These are phyloP conservation scores for Schizophyllum commune DNA, from an alignment of 1,284 basidiomycete species.

Conservation along the genomic window DNA sequence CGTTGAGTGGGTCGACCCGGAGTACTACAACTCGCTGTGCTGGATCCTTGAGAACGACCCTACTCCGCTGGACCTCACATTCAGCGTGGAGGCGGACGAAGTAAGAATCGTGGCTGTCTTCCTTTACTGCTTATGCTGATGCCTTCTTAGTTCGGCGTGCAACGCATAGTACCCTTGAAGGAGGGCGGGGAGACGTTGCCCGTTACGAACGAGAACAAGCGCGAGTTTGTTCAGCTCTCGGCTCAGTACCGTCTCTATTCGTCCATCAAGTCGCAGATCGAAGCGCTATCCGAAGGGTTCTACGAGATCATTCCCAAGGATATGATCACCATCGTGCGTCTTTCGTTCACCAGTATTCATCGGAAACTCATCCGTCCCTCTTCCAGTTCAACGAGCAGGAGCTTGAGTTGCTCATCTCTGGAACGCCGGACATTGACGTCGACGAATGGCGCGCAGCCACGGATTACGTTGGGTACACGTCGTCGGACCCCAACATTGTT, in stretches of 20 bases:
- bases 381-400: slow-evolving; percentile 93
- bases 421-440: slow-evolving; percentile 97
- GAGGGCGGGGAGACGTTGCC: slow-evolving; percentile 73
- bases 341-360: not conserved
- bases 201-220: slow-evolving; percentile 94
- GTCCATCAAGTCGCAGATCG: slow-evolving; percentile 95
- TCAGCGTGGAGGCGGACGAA: slow-evolving; percentile 89
- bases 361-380: slow-evolving; percentile 6
- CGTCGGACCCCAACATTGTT: slow-evolving; percentile 89
- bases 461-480: slow-evolving; percentile 81
- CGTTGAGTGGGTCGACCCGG: slow-evolving; percentile 94
- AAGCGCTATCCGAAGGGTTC: slow-evolving; percentile 86
- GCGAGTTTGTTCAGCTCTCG: slow-evolving; percentile 91
- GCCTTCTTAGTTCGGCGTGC: slow-evolving; percentile 70
- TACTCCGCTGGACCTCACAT: slow-evolving; percentile 76
- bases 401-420: slow-evolving; percentile 94
- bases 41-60: slow-evolving; percentile 93
- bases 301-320: slow-evolving; percentile 94
- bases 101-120: slow-evolving; percentile 33
- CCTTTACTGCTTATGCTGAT: slow-evolving; percentile 4
- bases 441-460: slow-evolving; percentile 97
- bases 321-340: slow-evolving; percentile 66
- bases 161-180: slow-evolving; percentile 81
- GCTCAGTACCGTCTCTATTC: slow-evolving; percentile 89
- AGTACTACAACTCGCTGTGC: slow-evolving; percentile 90